Percentiles rank a stretch among this genome's conserved stretches.
Evolutionary conservation across 805 yeast species (phyloP).

Genomic region (Ogataea salicorniae): DNA sequence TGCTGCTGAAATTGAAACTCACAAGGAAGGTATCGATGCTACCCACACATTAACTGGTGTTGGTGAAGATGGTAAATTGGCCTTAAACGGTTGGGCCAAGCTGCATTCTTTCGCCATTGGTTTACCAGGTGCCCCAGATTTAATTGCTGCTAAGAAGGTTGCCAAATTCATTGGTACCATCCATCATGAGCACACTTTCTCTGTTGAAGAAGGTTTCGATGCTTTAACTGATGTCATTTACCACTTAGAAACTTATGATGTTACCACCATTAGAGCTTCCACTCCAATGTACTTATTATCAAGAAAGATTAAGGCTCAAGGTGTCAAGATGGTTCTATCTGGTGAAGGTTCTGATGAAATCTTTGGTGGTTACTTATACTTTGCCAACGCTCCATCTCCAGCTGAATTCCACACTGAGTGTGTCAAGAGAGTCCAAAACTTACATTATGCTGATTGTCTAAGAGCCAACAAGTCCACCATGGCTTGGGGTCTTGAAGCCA

Average conservation of each 20-base stretch:
- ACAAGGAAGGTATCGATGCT: slow-evolving; percentile 51
- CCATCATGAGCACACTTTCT: slow-evolving; percentile 97
- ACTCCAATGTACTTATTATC: slow-evolving; percentile 97
- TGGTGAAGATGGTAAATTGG: slow-evolving; percentile 81
- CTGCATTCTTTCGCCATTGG: slow-evolving; percentile 97
- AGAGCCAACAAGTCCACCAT: slow-evolving; percentile 99
- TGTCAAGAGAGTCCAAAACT: slow-evolving; percentile 93
- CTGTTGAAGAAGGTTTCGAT: slow-evolving; percentile 94
- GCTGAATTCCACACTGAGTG: slow-evolving; percentile 93
- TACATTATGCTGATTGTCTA: slow-evolving; percentile 94
- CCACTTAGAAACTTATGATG: slow-evolving; percentile 97
- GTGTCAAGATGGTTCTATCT: slow-evolving; percentile 97
- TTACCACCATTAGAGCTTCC: slow-evolving; percentile 97
- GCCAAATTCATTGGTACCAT: slow-evolving; percentile 94
- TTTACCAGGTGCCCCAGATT: slow-evolving; percentile 96
- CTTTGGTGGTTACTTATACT: slow-evolving; percentile 97
- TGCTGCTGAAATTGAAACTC: slow-evolving; percentile 40
- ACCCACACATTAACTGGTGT: slow-evolving; percentile 82
- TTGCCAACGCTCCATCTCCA: slow-evolving; percentile 93
- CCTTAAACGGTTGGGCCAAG: slow-evolving; percentile 67
- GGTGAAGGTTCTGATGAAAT: slow-evolving; percentile 99
- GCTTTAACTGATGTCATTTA: slow-evolving; percentile 90
- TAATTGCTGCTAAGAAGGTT: slow-evolving; percentile 92
- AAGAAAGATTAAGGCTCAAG: slow-evolving; percentile 98
- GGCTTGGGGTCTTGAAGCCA: slow-evolving; percentile 99